Evolutionary conservation across 139 green algal species (phyloP).

Genomic region (Microglena sp.): DNA sequence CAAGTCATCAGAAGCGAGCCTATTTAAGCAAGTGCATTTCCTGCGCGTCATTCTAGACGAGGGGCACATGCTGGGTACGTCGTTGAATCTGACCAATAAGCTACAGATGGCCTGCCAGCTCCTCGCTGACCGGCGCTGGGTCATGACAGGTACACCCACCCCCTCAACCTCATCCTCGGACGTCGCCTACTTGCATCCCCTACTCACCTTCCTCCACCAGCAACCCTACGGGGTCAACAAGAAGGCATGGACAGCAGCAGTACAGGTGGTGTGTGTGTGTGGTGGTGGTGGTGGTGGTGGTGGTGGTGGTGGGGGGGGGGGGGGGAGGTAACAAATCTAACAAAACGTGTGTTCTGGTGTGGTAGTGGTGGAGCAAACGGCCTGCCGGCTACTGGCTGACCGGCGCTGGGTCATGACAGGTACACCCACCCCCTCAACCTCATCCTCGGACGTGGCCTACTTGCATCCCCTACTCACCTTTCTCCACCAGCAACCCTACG

Average conservation of each 20-base stretch:
- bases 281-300: no score
- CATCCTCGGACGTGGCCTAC: constrained; percentile 27
- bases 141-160: constrained; percentile 84
- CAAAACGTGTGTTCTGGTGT: no score
- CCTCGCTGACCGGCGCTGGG: constrained; percentile 71
- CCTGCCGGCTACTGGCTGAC: constrained; percentile 59
- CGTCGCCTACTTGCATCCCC: constrained; percentile 64
- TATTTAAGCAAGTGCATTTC: constrained; percentile 91
- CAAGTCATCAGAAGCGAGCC: no score
- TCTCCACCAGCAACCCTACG: constrained; percentile 46
- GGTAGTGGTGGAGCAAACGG: no score
- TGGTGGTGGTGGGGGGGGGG: no score
- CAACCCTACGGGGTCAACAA: constrained; percentile 1
- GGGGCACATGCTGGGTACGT: constrained; percentile 73
- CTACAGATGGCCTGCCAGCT: constrained; percentile 65
- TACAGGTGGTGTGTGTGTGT: no score
- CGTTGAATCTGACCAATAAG: constrained; percentile 70
- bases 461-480: constrained; percentile 89
- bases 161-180: constrained; percentile 24
- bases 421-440: constrained; percentile 53
- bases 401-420: constrained; percentile 87
- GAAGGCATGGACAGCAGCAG: neutral
- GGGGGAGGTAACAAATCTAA: no score
- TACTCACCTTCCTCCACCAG: constrained; percentile 85
- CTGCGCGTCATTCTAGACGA: constrained; percentile 89